Base-by-base conservation (phyloP, 2,329 filamentous ascomycete genomes). In the Fusarium compactum region DNA sequence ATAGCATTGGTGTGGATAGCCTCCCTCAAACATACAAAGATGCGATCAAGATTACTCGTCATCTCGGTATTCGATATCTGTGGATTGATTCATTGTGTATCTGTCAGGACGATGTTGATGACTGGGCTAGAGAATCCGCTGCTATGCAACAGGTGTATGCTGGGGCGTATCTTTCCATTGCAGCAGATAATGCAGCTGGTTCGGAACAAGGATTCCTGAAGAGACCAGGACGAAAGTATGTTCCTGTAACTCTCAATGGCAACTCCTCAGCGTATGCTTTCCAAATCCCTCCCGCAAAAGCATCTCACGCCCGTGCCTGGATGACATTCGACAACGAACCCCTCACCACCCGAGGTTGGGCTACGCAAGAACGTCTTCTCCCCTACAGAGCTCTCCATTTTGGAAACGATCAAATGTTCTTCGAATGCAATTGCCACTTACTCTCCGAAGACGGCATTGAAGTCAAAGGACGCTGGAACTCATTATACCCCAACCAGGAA, bases 51-150 rank as follows among this genome's bases (percentile, higher is more conserved):
- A n/a, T 67, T 5, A 64, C 62, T 2, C 62, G 62, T 0, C 24
- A 59, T 25, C 48, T 71, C 1, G 65, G 58, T 2, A 20, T 61
- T 6, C 41, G 53, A 1, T 67, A 12, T 12, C 45, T 71, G 0
- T 69, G 68, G 66, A 67, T 71, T 4, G 68, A 71, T 18, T 60
- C 62, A 0, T 12, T 60, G 11, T 69, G 59, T 14, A 69, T 71
- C 14, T 63, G 58, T 4, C 62, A 71, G 20, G 68, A 67, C 3
- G 66, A 69, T 10, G 0, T 25, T 1, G 57, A 67, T 14, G 58
- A 71, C 2, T 70, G 67, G 61, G 40, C 53, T 0, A 25, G 51
- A 25, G 65, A 65, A 14, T 58, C 65, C 29, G 65, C 61, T 7
- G 50, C 54, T 1, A 70, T 70, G 65, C n/a, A 59, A 5, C 30